Evolutionary conservation across 345 rosid genomes (phyloP).

Genomic region (Cardamine chenopodiifolia): DNA sequence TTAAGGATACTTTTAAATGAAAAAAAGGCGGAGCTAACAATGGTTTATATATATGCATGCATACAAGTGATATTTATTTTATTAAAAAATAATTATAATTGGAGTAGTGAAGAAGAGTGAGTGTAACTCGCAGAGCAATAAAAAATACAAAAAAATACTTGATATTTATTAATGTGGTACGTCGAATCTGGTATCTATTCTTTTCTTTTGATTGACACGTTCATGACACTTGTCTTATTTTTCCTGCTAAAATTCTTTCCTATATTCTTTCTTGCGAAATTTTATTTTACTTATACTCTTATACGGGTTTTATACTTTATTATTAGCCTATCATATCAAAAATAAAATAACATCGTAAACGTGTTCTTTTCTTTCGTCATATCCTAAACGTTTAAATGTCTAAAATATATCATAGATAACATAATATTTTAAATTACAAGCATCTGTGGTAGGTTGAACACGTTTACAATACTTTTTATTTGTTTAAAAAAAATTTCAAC

Average conservation of each 20-base stretch:
- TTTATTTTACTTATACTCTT: conserved; percentile 15
- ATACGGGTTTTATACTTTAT: conserved; percentile 4
- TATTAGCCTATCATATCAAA: conserved; percentile 11
- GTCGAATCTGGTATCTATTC: conserved; percentile 40
- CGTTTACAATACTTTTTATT: conserved; percentile 17
- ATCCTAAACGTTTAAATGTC: neutral
- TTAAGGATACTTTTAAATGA: conserved; percentile 32
- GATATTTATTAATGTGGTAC: conserved; percentile 34
- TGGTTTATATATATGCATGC: conserved; percentile 36
- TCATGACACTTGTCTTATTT: conserved; percentile 32
- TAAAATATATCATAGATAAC: neutral
- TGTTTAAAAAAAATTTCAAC: neutral
- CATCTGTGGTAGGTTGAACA: neutral
- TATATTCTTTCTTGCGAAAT: conserved; percentile 13
- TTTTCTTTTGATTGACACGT: conserved; percentile 41
- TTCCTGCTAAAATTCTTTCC: conserved; percentile 28
- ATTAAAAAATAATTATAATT: neutral
- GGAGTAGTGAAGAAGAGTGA: conserved; percentile 32
- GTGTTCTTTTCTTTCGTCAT: neutral
- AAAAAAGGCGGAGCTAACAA: conserved; percentile 43
- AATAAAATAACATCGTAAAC: neutral
- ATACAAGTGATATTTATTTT: conserved; percentile 17
- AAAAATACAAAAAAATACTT: neutral
- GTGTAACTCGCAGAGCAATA: conserved; percentile 27
- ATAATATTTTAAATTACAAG: neutral